Evolutionary conservation across 208 protist genomes (phyloP), one percentile per base, ranked within the genome.

Genomic region (Trypanosoma boissoni): DNA sequence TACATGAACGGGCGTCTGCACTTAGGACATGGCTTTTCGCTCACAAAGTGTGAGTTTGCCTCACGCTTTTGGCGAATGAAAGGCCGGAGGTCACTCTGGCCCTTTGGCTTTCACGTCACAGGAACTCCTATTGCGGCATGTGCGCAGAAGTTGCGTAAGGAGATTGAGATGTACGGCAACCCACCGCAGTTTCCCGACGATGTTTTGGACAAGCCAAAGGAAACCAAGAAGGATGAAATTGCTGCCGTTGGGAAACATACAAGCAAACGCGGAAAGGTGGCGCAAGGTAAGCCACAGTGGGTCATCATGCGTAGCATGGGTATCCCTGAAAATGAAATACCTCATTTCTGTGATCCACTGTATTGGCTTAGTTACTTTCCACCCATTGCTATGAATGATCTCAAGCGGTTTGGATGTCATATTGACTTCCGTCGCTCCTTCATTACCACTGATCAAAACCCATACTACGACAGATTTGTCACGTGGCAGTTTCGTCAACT

Each of bases 51-150:
- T 26, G 99, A 99, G 79, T 99, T 99, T 69, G 88, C 95, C 26
- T 97, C 90, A 24, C 88, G 97, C 58, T 99, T 96, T 68, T 83
- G 99, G 80, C 94, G 95, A 42, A 87, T 99, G 76, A 91, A 97
- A 68, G 99, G 99, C 20, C 92, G 97, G 62, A 69, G 88, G 23
- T 91, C 88, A 3, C 83, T 99, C n/a, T 99, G 99, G 82, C 98
- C 99, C n/a, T 99, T 99, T 74, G 98, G 78, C 9, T 99, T 99
- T 73, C 99, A 99, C 77, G 99, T 98, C 68, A 99, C 99, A 0
- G 99, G 99, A 62, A 99, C 99, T 87, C 99, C 99, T 48, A 99
- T 99, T 72, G 97, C 97, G 31, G 98, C 97, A 3, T 98, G 91
- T 67, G 99, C 99, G 51, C 92, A 99, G 73, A 99, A 99, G 80